Conservation (phyloP, 1,139 yeast species). For the Debaryomycetaceae sp. region DNA sequence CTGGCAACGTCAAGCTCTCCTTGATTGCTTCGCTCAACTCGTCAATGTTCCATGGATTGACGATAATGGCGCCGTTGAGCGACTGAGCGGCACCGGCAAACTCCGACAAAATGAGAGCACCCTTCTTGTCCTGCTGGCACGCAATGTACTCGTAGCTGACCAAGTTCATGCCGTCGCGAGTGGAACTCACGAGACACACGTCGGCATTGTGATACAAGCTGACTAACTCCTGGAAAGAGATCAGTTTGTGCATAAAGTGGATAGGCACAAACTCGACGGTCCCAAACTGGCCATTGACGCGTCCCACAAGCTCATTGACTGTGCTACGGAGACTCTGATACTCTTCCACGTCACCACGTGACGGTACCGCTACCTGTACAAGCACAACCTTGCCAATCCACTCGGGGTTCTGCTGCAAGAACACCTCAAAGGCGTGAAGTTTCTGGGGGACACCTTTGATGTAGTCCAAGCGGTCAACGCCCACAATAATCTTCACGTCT, state of each 20-base stretch:
- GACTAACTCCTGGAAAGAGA: constrained; percentile 83
- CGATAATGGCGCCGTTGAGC: constrained; percentile 83
- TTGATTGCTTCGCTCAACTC: constrained; percentile 79
- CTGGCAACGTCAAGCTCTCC: constrained; percentile 78
- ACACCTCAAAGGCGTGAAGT: constrained; percentile 89
- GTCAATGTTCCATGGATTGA: constrained; percentile 98
- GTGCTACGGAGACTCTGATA: constrained; percentile 89
- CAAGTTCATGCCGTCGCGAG: constrained; percentile 97
- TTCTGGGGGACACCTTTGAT: constrained; percentile 98
- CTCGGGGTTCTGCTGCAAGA: constrained; percentile 86
- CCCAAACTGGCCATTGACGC: constrained; percentile 94
- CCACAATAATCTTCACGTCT: constrained; percentile 78
- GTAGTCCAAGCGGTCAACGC: constrained; percentile 91
- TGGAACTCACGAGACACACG: constrained; percentile 84
- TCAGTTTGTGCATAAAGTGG: constrained; percentile 88
- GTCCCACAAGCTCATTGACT: constrained; percentile 91
- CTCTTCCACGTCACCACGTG: constrained; percentile 97
- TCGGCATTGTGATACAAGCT: constrained; percentile 80
- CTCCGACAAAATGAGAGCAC: constrained; percentile 79
- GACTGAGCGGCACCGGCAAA: constrained; percentile 99
- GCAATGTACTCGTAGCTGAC: constrained; percentile 96
- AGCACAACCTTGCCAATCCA: constrained; percentile 96
- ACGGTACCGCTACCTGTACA: constrained; percentile 96
- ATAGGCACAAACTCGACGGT: constrained; percentile 97
- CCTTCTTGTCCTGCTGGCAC: constrained; percentile 80